Evolutionary conservation across 768 basidiomycete species (phyloP).

Genomic region (Gloeophyllum trabeum): DNA sequence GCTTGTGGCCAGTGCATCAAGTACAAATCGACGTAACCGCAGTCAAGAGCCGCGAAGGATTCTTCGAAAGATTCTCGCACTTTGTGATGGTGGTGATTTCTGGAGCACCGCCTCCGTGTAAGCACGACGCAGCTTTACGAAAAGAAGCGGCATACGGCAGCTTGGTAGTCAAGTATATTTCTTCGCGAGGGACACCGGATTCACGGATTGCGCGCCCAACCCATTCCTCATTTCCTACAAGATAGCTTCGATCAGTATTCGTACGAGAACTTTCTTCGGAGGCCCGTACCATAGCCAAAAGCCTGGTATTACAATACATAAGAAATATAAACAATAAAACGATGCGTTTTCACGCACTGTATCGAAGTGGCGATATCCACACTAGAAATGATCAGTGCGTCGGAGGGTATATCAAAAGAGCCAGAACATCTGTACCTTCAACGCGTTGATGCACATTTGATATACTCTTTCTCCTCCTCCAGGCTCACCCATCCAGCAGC

Average conservation of each 20-base stretch:
- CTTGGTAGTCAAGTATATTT: slow-evolving; percentile 18
- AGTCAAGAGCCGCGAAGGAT: slow-evolving; percentile 16
- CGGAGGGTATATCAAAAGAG: too few species aligned
- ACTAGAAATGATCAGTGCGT: not conserved
- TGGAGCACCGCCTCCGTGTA: not conserved
- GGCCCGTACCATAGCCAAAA: slow-evolving; percentile 2
- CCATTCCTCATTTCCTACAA: slow-evolving; percentile 11
- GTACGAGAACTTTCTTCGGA: too few species aligned
- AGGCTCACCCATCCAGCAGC: slow-evolving; percentile 8
- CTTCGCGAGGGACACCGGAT: slow-evolving; percentile 10
- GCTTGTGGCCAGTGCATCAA: slow-evolving; percentile 27
- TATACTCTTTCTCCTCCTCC: slow-evolving; percentile 4
- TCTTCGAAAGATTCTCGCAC: slow-evolving; percentile 19
- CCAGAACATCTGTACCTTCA: too few species aligned
- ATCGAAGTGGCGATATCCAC: slow-evolving; percentile 7
- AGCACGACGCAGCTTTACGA: not conserved
- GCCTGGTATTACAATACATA: not conserved
- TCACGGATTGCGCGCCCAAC: slow-evolving; percentile 13
- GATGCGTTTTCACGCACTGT: slow-evolving; percentile 1
- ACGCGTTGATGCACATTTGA: slow-evolving; percentile 6
- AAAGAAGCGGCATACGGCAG: slow-evolving; percentile 2
- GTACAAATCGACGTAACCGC: slow-evolving; percentile 26
- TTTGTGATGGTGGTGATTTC: slow-evolving; percentile 12
- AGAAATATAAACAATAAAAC: not conserved
- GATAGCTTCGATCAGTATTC: too few species aligned